Evolutionary conservation across 768 basidiomycete genomes (phyloP).

Genomic region (Mycena vulgaris): DNA sequence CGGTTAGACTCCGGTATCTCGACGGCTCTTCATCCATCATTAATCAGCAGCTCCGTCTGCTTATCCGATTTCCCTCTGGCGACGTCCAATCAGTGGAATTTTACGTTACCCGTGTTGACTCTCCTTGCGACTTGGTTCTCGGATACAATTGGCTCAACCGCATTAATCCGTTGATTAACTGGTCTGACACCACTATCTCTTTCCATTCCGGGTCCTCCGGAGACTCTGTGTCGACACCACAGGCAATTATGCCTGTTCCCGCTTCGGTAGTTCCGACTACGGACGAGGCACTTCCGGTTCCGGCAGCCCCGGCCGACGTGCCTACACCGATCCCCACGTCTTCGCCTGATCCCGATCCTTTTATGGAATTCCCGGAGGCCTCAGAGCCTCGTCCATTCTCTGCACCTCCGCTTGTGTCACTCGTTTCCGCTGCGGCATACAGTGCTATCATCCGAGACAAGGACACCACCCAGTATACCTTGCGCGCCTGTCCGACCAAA

Average conservation of each 20-base stretch:
- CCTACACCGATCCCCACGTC: background rate
- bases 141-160: constrained; percentile 13
- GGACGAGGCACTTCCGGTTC: constrained; percentile 3
- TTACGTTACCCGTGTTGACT: constrained; percentile 19
- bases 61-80: constrained; percentile 17
- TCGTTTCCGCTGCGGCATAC: constrained; percentile 13
- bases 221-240: background rate
- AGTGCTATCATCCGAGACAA: background rate
- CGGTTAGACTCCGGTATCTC: constrained; percentile 4
- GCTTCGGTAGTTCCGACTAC: background rate
- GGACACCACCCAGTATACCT: background rate
- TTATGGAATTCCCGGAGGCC: constrained; percentile 6
- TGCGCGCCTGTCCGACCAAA: background rate
- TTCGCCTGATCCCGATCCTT: background rate
- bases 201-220: background rate
- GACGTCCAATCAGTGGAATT: constrained; percentile 6
- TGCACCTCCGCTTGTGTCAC: background rate
- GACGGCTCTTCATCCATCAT: constrained; percentile 22
- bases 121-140: constrained; percentile 28
- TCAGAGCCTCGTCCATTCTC: background rate
- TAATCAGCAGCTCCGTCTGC: background rate
- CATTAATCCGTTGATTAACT: constrained; percentile 18
- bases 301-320: no score
- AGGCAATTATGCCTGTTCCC: background rate
- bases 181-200: constrained; percentile 1